Evolutionary conservation across 177 flowering plant genomes (phyloP).

Genomic region (Vitis hybrid): DNA sequence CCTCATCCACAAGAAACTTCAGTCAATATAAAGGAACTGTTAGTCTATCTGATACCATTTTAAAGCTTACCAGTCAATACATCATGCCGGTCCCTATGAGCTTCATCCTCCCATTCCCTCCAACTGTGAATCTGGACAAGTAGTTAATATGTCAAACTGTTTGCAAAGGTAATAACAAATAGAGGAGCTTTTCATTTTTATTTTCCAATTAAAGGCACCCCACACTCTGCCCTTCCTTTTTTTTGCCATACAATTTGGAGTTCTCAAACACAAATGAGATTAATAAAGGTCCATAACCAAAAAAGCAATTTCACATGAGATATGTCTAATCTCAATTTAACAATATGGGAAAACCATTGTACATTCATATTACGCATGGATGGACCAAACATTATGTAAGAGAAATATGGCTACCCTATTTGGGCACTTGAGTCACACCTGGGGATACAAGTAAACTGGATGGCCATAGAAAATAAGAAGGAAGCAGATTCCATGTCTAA

Average conservation of each 20-base stretch:
- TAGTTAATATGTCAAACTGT: conserved; percentile 5
- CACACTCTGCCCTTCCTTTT: background rate
- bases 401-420: too few relatives aligned
- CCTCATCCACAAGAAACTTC: background rate
- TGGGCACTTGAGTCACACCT: too few relatives aligned
- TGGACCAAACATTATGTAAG: background rate
- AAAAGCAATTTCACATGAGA: background rate
- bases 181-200: background rate
- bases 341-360: background rate
- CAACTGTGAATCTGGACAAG: conserved; percentile 79
- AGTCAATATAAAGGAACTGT: background rate
- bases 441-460: too few relatives aligned
- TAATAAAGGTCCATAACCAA: background rate
- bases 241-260: background rate
- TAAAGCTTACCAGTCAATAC: conserved; percentile 53
- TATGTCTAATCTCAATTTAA: background rate
- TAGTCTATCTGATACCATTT: background rate
- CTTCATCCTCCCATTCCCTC: conserved; percentile 95
- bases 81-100: conserved; percentile 71
- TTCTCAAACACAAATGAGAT: background rate
- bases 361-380: background rate
- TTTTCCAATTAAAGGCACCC: background rate
- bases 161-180: background rate
- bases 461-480: too few relatives aligned
- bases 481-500: too few relatives aligned